Conservation (phyloP, 176 grass and related monocot genomes). For the Olyra latifolia region DNA sequence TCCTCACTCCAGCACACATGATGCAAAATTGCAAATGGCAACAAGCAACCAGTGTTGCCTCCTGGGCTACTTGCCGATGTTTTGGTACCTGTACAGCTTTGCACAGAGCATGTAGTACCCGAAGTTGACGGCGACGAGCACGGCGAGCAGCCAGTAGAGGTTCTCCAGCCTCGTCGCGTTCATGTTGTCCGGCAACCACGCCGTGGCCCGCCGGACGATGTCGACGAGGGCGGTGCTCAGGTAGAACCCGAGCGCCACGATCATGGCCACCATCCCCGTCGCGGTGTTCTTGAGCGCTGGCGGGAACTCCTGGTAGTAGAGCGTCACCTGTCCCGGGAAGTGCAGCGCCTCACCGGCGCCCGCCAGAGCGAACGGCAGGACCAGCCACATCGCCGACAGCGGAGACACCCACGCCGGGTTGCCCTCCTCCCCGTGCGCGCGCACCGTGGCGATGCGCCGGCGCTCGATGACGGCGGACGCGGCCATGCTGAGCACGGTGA, state of each 20-base stretch:
- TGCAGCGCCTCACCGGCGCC: constrained; percentile 61
- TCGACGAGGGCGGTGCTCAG: constrained; percentile 69
- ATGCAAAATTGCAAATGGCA: background rate
- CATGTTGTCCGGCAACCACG: constrained; percentile 81
- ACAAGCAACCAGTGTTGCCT: background rate
- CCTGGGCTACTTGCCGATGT: constrained; percentile 25
- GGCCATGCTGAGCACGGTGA: constrained; percentile 51
- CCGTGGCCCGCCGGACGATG: constrained; percentile 35
- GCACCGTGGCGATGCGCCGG: constrained; percentile 37
- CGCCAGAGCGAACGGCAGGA: constrained; percentile 53
- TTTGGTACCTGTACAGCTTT: constrained; percentile 64
- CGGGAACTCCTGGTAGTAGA: constrained; percentile 83
- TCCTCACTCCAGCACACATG: background rate
- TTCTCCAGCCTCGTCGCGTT: constrained; percentile 60
- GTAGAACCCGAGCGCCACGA: constrained; percentile 68
- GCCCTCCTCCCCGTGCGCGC: constrained; percentile 25
- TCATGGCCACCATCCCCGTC: constrained; percentile 56
- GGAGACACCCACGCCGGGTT: constrained; percentile 57
- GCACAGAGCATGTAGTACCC: constrained; percentile 60
- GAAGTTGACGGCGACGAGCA: constrained; percentile 57
- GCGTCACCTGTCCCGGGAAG: constrained; percentile 61
- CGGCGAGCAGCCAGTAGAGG: constrained; percentile 69
- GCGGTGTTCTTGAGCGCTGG: constrained; percentile 64
- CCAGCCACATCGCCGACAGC: constrained; percentile 63
- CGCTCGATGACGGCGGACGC: constrained; percentile 59